Base-by-base conservation (phyloP, 345 rosid genomes). In the Populus tremula region DNA sequence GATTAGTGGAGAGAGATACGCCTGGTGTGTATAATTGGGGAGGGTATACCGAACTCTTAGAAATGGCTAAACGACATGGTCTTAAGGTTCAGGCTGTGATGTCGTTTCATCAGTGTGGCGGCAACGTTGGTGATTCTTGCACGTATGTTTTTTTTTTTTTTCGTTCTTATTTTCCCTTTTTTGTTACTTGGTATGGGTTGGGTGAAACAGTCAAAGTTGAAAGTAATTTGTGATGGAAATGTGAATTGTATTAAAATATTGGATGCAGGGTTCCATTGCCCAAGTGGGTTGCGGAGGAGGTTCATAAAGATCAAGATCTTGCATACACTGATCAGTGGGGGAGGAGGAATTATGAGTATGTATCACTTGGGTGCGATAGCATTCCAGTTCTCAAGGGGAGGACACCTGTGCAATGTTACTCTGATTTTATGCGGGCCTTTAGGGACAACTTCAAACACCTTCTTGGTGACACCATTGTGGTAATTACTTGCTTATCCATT, bases 241-340 rank as follows among this genome's bases (percentile, higher is more conserved):
- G 27, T 56, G 27, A 56, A 21, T 56, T 56, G 62, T 56, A 20
- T 56, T 21, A 2, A 8, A 56, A 21, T 56, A 4, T 13, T 67
- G 50, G 33, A 35, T 81, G 25, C 89, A 96, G 98, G 76, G 91
- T 96, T 78, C 90, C 98, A 67, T 84, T 96, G 76, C 99, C 99
- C 29, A 82, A 86, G 75, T 96, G 99, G 99, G 98, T 81, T 45
- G 79, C 82, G 78, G 98, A 93, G 71, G 98, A 93, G 88, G 84
- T 92, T 12, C 86, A 90, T 8, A 87, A 82, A 25, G 96, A 96
- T 47, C 90, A 76, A 20, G 89, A 93, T 29, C 93, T 96, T 71
- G 98, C 94, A n/a, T 96, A 93, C 70, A 96, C 99, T 38, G 99
- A 96, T 83, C 99, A 96, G 70, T 96, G 99, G 99, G 97, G 97